phyloP scores from a whole-genome alignment of 2,329 filamentous ascomycete genomes.

The Trichoderma oligosporum region DNA sequence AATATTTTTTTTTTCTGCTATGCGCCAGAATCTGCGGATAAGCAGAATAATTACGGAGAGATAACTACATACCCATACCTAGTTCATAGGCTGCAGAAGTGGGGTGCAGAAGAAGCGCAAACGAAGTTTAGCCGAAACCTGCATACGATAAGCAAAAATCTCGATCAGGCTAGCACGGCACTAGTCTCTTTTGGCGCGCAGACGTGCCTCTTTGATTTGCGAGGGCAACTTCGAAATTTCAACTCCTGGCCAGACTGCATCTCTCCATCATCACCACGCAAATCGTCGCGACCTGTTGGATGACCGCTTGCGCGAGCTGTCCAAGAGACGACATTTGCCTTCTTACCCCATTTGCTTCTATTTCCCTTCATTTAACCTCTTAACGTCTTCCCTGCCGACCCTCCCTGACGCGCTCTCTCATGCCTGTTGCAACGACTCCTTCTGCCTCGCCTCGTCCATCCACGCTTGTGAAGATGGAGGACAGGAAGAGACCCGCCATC shows the following conservation, averaged over 20 bases:
- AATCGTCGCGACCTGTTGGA: constrained; percentile 33
- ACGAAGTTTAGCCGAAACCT: constrained; percentile 35
- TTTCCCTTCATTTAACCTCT: constrained; percentile 24
- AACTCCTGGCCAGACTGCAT: constrained; percentile 38
- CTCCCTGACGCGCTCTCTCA: constrained; percentile 56
- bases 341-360: constrained; percentile 29
- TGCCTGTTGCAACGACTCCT: constrained; percentile 77
- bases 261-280: constrained; percentile 34
- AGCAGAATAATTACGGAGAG: constrained; percentile 13
- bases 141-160: constrained; percentile 33
- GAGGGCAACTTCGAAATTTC: constrained; percentile 45
- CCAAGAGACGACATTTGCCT: constrained; percentile 36
- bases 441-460: constrained; percentile 70
- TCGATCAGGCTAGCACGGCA: constrained; percentile 31
- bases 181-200: constrained; percentile 37
- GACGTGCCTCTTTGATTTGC: constrained; percentile 38
- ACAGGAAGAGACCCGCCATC: constrained; percentile 92
- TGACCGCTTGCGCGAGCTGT: constrained; percentile 34
- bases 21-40: constrained; percentile 14
- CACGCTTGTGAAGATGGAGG: constrained; percentile 94
- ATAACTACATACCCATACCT: too few species aligned
- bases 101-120: constrained; percentile 9
- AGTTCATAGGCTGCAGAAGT: constrained; percentile 16
- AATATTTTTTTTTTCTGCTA: constrained; percentile 13
- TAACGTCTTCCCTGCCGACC: constrained; percentile 37